Percentiles rank a stretch among this genome's conserved stretches.
Conservation (phyloP, 2,329 filamentous ascomycete species). For the Madurella mycetomatis region DNA sequence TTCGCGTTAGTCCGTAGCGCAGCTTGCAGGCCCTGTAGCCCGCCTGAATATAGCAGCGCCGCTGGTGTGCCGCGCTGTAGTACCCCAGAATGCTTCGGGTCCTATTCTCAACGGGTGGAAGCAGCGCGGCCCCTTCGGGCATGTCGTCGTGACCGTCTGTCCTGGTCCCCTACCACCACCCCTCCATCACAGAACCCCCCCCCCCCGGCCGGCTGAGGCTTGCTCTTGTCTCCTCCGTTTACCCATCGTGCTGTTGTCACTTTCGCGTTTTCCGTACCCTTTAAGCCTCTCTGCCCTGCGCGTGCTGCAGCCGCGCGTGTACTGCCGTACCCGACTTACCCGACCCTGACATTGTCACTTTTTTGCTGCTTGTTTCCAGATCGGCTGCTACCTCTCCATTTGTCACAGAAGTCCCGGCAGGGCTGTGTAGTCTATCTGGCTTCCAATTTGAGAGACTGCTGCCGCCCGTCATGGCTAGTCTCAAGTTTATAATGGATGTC, state of each 20-base stretch:
- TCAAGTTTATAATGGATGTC: slow-evolving; percentile 55
- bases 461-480: slow-evolving; percentile 47
- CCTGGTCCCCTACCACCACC: slow-evolving; percentile 3
- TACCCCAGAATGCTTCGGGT: slow-evolving; percentile 17
- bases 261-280: slow-evolving; percentile 7
- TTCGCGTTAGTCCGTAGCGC: slow-evolving; percentile 12
- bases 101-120: slow-evolving; percentile 15
- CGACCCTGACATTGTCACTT: slow-evolving; percentile 17
- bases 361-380: slow-evolving; percentile 19
- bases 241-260: slow-evolving; percentile 7
- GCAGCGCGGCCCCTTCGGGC: slow-evolving; percentile 6
- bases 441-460: slow-evolving; percentile 38
- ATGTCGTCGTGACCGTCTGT: slow-evolving; percentile 9
- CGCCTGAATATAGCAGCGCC: slow-evolving; percentile 28
- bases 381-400: slow-evolving; percentile 29
- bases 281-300: slow-evolving; percentile 18
- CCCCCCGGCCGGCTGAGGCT: slow-evolving; percentile 21
- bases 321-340: slow-evolving; percentile 18
- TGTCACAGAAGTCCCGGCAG: slow-evolving; percentile 34
- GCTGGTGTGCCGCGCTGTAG: slow-evolving; percentile 21
- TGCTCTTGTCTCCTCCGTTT: slow-evolving; percentile 7
- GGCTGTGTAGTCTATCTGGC: slow-evolving; percentile 43
- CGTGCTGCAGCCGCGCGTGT: slow-evolving; percentile 27
- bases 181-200: slow-evolving; percentile 1
- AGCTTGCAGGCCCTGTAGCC: slow-evolving; percentile 16